phyloP scores from a whole-genome alignment of 1,284 basidiomycete genomes.

The Ustilago trichophora region DNA sequence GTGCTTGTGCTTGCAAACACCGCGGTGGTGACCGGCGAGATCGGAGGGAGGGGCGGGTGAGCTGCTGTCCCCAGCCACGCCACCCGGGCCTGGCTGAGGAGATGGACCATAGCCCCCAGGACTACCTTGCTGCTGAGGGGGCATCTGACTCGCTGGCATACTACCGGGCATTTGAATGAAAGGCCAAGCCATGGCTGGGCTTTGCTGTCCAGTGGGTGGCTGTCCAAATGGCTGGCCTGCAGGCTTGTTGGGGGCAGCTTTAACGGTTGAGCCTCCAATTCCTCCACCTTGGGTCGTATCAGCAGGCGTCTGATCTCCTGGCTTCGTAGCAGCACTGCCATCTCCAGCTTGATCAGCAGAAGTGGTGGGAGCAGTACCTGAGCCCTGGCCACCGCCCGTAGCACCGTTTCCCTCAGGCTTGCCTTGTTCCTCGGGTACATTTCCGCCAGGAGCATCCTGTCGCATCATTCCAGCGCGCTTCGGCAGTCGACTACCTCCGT shows the following conservation, averaged over 20 bases:
- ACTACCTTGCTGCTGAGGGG: too few relatives aligned
- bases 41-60: background rate
- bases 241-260: too few relatives aligned
- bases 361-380: background rate
- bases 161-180: too few relatives aligned
- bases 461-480: constrained; percentile 16
- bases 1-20: constrained; percentile 2
- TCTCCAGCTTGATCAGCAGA: background rate
- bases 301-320: background rate
- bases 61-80: background rate
- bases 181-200: background rate
- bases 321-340: background rate
- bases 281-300: too few relatives aligned
- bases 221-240: too few relatives aligned
- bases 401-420: constrained; percentile 1
- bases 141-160: too few relatives aligned
- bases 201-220: background rate
- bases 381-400: background rate
- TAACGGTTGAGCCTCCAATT: too few relatives aligned
- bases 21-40: constrained; percentile 6
- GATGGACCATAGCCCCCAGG: background rate
- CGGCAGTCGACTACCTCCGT: constrained; percentile 8
- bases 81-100: background rate
- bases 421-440: background rate
- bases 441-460: constrained; percentile 13